phyloP scores from a whole-genome alignment of 257 asterid species.

The Salvia rosmarinus region DNA sequence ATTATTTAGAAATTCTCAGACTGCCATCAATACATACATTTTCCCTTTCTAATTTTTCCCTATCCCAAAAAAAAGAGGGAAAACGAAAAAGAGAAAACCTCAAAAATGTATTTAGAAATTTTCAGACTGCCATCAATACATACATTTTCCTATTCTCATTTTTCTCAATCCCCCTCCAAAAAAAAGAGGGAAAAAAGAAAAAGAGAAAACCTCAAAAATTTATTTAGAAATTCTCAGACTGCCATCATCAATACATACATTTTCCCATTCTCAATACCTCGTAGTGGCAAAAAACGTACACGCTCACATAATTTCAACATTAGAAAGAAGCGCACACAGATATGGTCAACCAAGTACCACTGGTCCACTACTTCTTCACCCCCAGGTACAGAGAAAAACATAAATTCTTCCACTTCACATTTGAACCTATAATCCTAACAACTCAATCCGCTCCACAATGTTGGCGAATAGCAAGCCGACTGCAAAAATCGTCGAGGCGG shows the following conservation, averaged over 20 bases:
- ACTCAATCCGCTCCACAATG: background rate
- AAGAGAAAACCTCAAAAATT: background rate
- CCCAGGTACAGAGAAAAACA: constrained; percentile 20
- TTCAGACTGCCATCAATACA: background rate
- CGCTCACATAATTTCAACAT: background rate
- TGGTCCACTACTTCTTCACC: constrained; percentile 12
- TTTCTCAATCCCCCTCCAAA: too few species aligned
- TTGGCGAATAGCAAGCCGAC: background rate
- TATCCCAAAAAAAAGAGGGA: background rate
- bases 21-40: background rate
- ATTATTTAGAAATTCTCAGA: background rate
- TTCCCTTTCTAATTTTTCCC: background rate
- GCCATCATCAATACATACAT: background rate
- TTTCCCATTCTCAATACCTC: constrained; percentile 16
- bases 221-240: background rate
- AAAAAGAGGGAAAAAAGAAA: background rate
- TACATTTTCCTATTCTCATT: background rate
- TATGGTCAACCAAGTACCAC: constrained; percentile 1
- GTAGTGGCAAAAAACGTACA: background rate
- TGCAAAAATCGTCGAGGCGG: background rate
- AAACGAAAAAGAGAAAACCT: background rate
- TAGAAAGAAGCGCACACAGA: background rate
- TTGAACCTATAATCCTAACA: constrained; percentile 1
- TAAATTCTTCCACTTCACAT: constrained; percentile 11
- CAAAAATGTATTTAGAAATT: background rate